A percentile compares a stretch with the other conserved stretches of the same genome.
Conservation (phyloP, 1,284 basidiomycete species). For the Phlebopus sp. region DNA sequence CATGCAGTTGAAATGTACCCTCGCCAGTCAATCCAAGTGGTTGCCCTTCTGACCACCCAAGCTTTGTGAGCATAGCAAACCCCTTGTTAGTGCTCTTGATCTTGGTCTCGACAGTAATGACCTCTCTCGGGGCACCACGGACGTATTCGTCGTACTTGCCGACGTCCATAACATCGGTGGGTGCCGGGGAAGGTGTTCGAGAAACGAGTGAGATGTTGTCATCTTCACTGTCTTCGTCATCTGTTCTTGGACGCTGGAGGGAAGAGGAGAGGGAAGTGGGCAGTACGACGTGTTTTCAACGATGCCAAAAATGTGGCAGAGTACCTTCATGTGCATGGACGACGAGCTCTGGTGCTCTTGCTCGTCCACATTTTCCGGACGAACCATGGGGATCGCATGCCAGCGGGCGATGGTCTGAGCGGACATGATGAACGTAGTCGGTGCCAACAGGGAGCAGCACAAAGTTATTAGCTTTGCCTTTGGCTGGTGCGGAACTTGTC, state of each 20-base stretch:
- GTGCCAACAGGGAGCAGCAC: too few species aligned
- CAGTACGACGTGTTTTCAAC: slow-evolving; percentile 42
- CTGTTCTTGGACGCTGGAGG: slow-evolving; percentile 57
- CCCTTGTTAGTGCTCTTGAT: slow-evolving; percentile 76
- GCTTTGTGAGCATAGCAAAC: slow-evolving; percentile 72
- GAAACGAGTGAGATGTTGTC: slow-evolving; percentile 71
- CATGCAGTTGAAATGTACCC: slow-evolving; percentile 40
- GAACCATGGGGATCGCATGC: slow-evolving; percentile 62
- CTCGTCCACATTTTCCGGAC: slow-evolving; percentile 27
- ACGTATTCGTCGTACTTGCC: slow-evolving; percentile 71
- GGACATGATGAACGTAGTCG: slow-evolving; percentile 56
- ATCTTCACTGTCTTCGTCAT: slow-evolving; percentile 45
- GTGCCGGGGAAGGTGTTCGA: slow-evolving; percentile 61
- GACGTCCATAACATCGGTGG: slow-evolving; percentile 48
- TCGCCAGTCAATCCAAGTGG: slow-evolving; percentile 73
- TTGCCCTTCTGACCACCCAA: slow-evolving; percentile 78
- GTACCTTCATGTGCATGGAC: slow-evolving; percentile 57
- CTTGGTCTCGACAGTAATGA: slow-evolving; percentile 75
- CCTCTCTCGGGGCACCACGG: slow-evolving; percentile 48
- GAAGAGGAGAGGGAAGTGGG: slow-evolving; percentile 45
- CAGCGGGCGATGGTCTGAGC: slow-evolving; percentile 61
- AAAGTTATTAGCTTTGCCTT: too few species aligned
- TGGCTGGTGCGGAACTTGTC: neutral
- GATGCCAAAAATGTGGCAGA: slow-evolving; percentile 46
- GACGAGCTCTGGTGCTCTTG: slow-evolving; percentile 16